Evolutionary conservation across 2,329 filamentous ascomycete species (phyloP).

Genomic region (Zymoseptoria tritici): DNA sequence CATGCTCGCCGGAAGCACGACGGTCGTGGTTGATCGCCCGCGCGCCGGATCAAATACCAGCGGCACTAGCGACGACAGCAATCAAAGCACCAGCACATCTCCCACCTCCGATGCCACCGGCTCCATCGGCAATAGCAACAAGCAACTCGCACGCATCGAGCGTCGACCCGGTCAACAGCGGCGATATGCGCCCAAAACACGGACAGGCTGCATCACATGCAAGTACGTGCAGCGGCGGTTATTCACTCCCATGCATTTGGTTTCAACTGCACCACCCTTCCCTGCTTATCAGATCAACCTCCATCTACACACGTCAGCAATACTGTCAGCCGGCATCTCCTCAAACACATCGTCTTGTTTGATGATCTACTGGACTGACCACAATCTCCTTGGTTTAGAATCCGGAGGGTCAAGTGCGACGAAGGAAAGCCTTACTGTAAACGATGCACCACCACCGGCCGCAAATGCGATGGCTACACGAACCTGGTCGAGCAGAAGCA

Average conservation of each 20-base stretch:
- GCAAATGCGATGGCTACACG: constrained; percentile 50
- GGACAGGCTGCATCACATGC: constrained; percentile 19
- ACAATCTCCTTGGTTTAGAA: constrained; percentile 30
- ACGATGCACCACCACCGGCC: constrained; percentile 48
- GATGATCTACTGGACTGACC: not conserved
- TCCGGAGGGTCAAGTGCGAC: constrained; percentile 52
- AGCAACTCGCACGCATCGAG: constrained; percentile 14
- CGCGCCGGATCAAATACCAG: constrained; percentile 3
- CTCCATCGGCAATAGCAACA: not conserved
- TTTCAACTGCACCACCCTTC: not conserved
- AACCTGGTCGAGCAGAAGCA: constrained; percentile 7
- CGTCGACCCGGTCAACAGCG: constrained; percentile 16
- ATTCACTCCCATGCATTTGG: not conserved
- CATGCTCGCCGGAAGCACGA: constrained; percentile 7
- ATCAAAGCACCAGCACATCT: constrained; percentile 1
- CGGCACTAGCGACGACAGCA: constrained; percentile 7
- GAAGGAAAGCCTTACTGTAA: constrained; percentile 48
- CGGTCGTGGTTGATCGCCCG: constrained; percentile 11
- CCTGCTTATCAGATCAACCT: not conserved
- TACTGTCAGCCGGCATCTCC: too few relatives aligned
- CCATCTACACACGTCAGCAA: not conserved
- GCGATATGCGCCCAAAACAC: constrained; percentile 19
- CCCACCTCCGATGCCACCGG: constrained; percentile 5
- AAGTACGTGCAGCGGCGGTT: constrained; percentile 14
- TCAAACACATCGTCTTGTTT: not conserved